Percentiles rank a stretch among this genome's conserved stretches.
These are phyloP conservation scores for Leptographium radiaticola DNA, from an alignment of 2,329 filamentous ascomycete genomes.

Conservation along the genomic window DNA sequence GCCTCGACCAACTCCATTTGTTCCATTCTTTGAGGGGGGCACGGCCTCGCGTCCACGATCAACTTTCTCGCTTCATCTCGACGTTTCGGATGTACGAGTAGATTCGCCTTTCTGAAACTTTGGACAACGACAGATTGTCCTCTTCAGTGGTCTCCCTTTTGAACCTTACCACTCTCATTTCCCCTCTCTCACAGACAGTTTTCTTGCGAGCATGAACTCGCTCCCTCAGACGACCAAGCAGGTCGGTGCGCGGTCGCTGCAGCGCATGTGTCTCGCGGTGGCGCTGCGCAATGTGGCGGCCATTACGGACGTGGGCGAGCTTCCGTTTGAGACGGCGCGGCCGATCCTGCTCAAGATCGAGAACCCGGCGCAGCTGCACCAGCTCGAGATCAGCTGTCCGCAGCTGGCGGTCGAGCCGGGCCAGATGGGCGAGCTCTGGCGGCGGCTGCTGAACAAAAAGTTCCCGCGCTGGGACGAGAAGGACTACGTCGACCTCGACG, in stretches of 20 bases:
- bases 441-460: slow-evolving; percentile 63
- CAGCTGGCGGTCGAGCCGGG: slow-evolving; percentile 58
- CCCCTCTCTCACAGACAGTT: background rate
- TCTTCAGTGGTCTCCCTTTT: no score
- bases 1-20: no score
- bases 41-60: no score
- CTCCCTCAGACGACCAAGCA: slow-evolving; percentile 3
- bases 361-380: slow-evolving; percentile 59
- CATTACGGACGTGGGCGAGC: slow-evolving; percentile 57
- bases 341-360: slow-evolving; percentile 60
- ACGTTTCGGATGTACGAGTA: no score
- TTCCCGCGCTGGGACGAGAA: slow-evolving; percentile 55
- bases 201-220: background rate
- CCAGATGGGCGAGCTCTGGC: slow-evolving; percentile 62
- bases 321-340: slow-evolving; percentile 53
- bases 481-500: slow-evolving; percentile 51
- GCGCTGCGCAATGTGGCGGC: slow-evolving; percentile 40
- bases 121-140: no score
- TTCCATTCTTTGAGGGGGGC: no score
- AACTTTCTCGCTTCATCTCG: no score
- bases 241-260: slow-evolving; percentile 25
- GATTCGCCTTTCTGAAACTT: no score
- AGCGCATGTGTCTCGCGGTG: slow-evolving; percentile 34
- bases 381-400: slow-evolving; percentile 62
- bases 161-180: background rate